Evolutionary conservation across 1,139 yeast species (phyloP).

Genomic region (Pichia sp.): DNA sequence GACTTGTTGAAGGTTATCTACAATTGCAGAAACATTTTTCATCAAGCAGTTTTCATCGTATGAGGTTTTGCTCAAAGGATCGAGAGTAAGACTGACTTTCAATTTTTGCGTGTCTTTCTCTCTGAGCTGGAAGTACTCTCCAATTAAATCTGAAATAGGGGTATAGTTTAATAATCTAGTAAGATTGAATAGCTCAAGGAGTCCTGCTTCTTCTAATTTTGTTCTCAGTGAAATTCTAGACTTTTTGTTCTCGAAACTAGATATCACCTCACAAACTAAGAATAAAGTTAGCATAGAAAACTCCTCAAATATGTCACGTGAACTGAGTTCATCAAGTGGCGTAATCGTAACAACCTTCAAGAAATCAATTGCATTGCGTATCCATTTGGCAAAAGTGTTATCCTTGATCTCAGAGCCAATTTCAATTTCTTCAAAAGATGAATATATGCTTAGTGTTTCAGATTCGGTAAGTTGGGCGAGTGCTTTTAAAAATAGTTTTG

Average conservation of each 20-base stretch:
- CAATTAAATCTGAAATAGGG: conserved; percentile 44
- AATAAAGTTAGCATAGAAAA: conserved; percentile 45
- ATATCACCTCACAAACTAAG: conserved; percentile 41
- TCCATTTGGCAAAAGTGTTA: conserved; percentile 19
- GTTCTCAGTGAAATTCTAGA: conserved; percentile 38
- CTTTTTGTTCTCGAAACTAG: conserved; percentile 34
- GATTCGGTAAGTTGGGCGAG: conserved; percentile 8
- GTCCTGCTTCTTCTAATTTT: conserved; percentile 41
- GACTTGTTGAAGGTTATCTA: neutral
- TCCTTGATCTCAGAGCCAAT: conserved; percentile 14
- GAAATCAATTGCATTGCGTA: conserved; percentile 19
- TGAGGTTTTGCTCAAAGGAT: neutral
- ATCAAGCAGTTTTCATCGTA: neutral
- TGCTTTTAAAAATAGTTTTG: conserved; percentile 16
- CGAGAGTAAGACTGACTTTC: conserved; percentile 1
- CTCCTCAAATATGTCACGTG: conserved; percentile 26
- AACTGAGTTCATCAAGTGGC: neutral
- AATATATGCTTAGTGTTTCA: neutral
- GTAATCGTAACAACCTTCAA: conserved; percentile 1
- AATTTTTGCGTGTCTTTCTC: conserved; percentile 37
- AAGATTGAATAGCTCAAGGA: conserved; percentile 39
- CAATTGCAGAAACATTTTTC: neutral
- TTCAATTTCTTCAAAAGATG: conserved; percentile 27
- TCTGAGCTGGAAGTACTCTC: conserved; percentile 40
- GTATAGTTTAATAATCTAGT: conserved; percentile 37